Evolutionary conservation across 345 rosid species (phyloP).

Genomic region (Lagerstroemia speciosa): DNA sequence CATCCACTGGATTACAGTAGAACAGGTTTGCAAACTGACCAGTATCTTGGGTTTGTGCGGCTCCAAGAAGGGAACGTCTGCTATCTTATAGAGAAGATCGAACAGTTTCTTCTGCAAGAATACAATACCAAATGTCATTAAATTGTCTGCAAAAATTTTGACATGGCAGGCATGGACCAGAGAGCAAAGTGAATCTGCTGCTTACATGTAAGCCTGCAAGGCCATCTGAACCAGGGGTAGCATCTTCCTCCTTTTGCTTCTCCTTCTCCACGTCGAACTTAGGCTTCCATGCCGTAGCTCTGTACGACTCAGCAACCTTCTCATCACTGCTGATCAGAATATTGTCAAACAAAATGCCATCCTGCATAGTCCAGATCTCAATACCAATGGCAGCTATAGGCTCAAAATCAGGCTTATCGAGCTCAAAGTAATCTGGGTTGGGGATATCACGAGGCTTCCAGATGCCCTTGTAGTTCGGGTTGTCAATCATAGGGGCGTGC

Average conservation of each 20-base stretch:
- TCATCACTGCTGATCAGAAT: too few species aligned
- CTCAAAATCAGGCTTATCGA: conserved; percentile 4
- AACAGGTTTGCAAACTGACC: neutral
- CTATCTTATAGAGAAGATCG: conserved; percentile 3
- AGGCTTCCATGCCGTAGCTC: too few species aligned
- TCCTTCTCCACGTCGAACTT: too few species aligned
- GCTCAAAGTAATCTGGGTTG: conserved; percentile 7
- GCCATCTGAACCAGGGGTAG: too few species aligned
- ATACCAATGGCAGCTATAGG: neutral
- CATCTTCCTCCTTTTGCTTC: too few species aligned
- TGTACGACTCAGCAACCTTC: too few species aligned
- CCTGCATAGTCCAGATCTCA: conserved; percentile 1
- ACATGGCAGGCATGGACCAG: too few species aligned
- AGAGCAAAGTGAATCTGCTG: too few species aligned
- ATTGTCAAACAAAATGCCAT: neutral
- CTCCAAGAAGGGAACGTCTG: conserved; percentile 3
- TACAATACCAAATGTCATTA: too few species aligned
- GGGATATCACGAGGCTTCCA: conserved; percentile 5
- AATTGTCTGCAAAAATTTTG: too few species aligned
- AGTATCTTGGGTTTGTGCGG: neutral
- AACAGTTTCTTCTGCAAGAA: conserved; percentile 1
- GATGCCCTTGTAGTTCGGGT: conserved; percentile 8
- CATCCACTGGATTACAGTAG: neutral
- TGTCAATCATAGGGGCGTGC: conserved; percentile 7
- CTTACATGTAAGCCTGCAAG: too few species aligned